These are phyloP conservation scores for Boletus reticulatus DNA, from an alignment of 768 basidiomycete genomes.

Conservation along the genomic window DNA sequence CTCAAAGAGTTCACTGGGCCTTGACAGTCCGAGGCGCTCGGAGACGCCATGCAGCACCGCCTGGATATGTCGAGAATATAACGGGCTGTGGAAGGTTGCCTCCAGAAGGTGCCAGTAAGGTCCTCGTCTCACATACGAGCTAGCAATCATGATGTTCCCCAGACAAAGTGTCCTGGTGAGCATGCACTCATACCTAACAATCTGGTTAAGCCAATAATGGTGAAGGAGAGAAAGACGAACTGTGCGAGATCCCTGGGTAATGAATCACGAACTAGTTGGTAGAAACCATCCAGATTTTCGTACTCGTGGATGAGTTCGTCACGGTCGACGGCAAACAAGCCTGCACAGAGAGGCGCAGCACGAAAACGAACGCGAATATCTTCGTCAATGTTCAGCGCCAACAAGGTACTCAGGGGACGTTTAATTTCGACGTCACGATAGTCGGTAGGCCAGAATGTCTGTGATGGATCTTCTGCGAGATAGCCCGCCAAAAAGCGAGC, in stretches of 20 bases:
- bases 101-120: slow-evolving; percentile 90
- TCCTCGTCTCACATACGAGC: slow-evolving; percentile 72
- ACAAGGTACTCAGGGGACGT: slow-evolving; percentile 48
- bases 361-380: slow-evolving; percentile 88
- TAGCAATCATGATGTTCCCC: slow-evolving; percentile 77
- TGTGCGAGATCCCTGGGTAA: slow-evolving; percentile 46
- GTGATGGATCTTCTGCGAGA: slow-evolving; percentile 53
- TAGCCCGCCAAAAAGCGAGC: slow-evolving; percentile 66
- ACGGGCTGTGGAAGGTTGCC: slow-evolving; percentile 40
- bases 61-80: slow-evolving; percentile 35
- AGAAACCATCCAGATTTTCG: slow-evolving; percentile 34
- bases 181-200: slow-evolving; percentile 67
- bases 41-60: slow-evolving; percentile 62
- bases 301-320: slow-evolving; percentile 29
- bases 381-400: slow-evolving; percentile 55
- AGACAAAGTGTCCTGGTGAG: slow-evolving; percentile 68
- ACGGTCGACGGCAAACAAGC: slow-evolving; percentile 47
- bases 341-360: slow-evolving; percentile 56
- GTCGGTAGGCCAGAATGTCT: slow-evolving; percentile 44
- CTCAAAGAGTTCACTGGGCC: slow-evolving; percentile 65
- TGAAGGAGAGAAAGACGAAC: slow-evolving; percentile 37
- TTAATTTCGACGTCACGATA: slow-evolving; percentile 28
- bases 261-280: slow-evolving; percentile 44
- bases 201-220: slow-evolving; percentile 7
- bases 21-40: slow-evolving; percentile 60